Base-by-base conservation (phyloP, 768 basidiomycete species). In the Mycena galopus region DNA sequence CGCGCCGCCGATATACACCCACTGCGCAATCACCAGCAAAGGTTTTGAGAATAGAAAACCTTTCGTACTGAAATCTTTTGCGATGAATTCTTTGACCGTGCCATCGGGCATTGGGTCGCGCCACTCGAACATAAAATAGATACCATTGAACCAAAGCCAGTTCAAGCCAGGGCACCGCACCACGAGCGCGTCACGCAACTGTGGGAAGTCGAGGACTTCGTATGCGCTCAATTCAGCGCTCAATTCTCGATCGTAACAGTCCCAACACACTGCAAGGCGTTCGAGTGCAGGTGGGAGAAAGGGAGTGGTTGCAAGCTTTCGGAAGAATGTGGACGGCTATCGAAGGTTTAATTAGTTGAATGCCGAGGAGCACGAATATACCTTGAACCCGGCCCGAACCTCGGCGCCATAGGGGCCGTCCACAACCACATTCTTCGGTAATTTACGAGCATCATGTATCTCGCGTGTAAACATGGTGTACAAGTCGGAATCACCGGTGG, bases 111-210 rank as follows among this genome's bases (percentile, higher is more conserved):
- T 53, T 16, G 27, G 27, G 27, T 30, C 27, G 27, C 27, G 53
- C 53, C 53, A 55, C 27, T 51, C 50, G 23, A 51, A 53, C 23
- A 51, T 10, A 50, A 50, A 59, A 50, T 59, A 59, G 50, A 33
- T 8, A 5, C 58, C 58, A 11, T 68, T 23, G 23, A 68, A 14
- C 47, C 58, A 60, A 16, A 68, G 30, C 44, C 19, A 60, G 2
- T 30, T 51, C 32, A 68, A 32, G 23, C 7, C 47, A 23, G 67
- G 57, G 47, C 67, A 68, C 33, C 35, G 17, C 47, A 32, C 58
- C 5, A 50, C 47, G 33, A 68, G 33, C n/a, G 30, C 47, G 14
- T 68, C 58, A 19, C 57, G 67, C 67, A 68, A 17, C 21, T 51
- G 21, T 12, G 67, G 5, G 21, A 68, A 68, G 47, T 68, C 33